Base-by-base conservation (phyloP, 768 basidiomycete species). In the Auricularia auricula-judae region DNA sequence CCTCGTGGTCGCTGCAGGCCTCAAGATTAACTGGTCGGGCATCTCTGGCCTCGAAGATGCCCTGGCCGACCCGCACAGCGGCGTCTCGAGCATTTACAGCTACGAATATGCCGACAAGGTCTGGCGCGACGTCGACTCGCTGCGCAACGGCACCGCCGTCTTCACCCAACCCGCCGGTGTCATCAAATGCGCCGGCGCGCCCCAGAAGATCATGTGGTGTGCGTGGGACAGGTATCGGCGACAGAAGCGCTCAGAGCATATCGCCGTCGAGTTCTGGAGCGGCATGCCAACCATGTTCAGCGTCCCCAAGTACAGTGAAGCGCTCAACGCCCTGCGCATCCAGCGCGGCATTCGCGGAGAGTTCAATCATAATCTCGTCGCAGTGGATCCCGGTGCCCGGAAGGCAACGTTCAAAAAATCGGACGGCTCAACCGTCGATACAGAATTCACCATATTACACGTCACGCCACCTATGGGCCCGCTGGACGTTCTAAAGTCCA, bases 151-250 rank as follows among this genome's bases (percentile, higher is more conserved):
- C 12, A 84, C 86, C 63, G 94, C 94, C 3, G 82, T 98, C 69
- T 99, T 98, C 77, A 98, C 95, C 0, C 96, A 98, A 70, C 96
- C 95, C 42, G 84, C 88, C 14, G 93, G 95, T 16, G 77, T 92
- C 33, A 83, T 99, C 72, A 99, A 99, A 75, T 98, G 95, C 73
- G 89, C 94, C 69, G 88, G 92, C 78, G 89, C 87, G 16, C 89
- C 90, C 21, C 90, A 93, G 72, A 93, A 95, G 76, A 89, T 94
- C 63, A 93, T 96, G 90, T 96, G 93, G 92, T 92, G 93, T 89
- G 89, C 91, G 58, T 93, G 91, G 90, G 91, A 94, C 72, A 79
- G 86, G 60, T 92, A 82, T 73, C 80, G 81, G 64, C 79, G 74
- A 71, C 88, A 88, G 10, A 79, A 80, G 2, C 82, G 88, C 21